Evolutionary conservation across 1,284 basidiomycete genomes (phyloP).

Genomic region (Cutaneotrichosporon dermatis): DNA sequence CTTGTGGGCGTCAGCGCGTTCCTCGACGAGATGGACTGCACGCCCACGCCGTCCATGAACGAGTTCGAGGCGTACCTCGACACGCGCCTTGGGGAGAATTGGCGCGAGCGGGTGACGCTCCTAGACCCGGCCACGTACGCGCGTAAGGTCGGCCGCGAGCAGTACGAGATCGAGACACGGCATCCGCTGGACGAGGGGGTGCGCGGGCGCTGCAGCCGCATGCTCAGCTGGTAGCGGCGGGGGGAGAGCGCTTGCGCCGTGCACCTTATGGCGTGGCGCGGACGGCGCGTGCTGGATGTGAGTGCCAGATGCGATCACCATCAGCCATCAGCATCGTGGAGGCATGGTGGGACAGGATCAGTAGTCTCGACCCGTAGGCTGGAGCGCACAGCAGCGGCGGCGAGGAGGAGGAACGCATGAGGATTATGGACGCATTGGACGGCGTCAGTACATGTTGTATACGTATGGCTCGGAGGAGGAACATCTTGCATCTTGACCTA

Average conservation of each 20-base stretch:
- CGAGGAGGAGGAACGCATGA: too few species aligned
- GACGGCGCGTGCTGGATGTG: too few species aligned
- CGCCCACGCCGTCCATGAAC: neutral
- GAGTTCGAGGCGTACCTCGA: constrained; percentile 1
- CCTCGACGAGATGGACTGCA: constrained; percentile 3
- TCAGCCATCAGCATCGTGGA: too few species aligned
- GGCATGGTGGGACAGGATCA: too few species aligned
- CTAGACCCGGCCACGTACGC: neutral
- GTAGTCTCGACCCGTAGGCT: too few species aligned
- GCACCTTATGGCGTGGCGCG: too few species aligned
- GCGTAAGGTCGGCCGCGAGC: neutral
- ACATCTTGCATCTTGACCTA: too few species aligned
- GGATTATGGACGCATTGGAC: too few species aligned
- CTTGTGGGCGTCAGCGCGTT: neutral
- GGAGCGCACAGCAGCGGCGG: too few species aligned
- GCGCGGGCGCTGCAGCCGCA: neutral
- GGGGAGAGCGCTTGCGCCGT: neutral
- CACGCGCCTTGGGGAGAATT: neutral
- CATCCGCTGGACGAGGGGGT: neutral
- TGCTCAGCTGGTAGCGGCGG: neutral
- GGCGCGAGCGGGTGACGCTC: neutral
- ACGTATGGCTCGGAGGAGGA: too few species aligned
- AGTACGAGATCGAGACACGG: neutral
- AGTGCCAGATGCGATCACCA: too few species aligned
- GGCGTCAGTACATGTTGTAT: too few species aligned